phyloP scores from a whole-genome alignment of 2,329 filamentous ascomycete genomes.

The Colletotrichum sp. region DNA sequence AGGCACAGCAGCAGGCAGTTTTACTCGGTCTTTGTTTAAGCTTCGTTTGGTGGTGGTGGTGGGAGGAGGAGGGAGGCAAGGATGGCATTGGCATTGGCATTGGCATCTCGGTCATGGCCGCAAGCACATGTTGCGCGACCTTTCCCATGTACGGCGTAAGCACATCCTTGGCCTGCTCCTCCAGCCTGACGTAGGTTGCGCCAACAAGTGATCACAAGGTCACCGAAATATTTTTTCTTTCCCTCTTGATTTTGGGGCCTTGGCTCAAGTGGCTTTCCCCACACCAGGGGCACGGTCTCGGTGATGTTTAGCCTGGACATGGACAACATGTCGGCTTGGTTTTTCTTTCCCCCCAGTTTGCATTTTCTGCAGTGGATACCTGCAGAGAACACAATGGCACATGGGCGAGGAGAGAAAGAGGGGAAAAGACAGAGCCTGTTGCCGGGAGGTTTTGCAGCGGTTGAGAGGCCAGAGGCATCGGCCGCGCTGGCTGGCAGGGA shows the following conservation, averaged over 20 bases:
- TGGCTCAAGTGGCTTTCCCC: neutral
- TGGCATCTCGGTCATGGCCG: neutral
- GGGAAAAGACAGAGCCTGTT: neutral
- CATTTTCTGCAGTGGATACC: neutral
- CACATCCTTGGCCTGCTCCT: slow-evolving; percentile 14
- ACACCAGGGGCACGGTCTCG: neutral
- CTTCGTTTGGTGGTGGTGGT: neutral
- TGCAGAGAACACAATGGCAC: neutral
- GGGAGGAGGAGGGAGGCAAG: neutral
- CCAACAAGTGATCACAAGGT: slow-evolving; percentile 22
- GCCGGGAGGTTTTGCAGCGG: neutral
- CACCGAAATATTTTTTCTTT: slow-evolving; percentile 16
- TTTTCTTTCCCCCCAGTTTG: neutral
- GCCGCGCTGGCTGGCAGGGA: neutral
- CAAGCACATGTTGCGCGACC: slow-evolving; percentile 18
- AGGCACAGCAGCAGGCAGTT: neutral
- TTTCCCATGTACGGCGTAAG: slow-evolving; percentile 14
- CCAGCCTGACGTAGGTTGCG: slow-evolving; percentile 7
- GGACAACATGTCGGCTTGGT: neutral
- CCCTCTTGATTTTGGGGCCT: neutral
- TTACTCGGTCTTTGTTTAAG: neutral
- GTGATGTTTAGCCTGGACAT: neutral
- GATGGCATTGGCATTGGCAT: neutral
- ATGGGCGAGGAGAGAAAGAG: neutral
- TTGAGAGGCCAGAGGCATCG: neutral